phyloP scores from a whole-genome alignment of 2,329 filamentous ascomycete species.

The Alternaria angustiovoidea region DNA sequence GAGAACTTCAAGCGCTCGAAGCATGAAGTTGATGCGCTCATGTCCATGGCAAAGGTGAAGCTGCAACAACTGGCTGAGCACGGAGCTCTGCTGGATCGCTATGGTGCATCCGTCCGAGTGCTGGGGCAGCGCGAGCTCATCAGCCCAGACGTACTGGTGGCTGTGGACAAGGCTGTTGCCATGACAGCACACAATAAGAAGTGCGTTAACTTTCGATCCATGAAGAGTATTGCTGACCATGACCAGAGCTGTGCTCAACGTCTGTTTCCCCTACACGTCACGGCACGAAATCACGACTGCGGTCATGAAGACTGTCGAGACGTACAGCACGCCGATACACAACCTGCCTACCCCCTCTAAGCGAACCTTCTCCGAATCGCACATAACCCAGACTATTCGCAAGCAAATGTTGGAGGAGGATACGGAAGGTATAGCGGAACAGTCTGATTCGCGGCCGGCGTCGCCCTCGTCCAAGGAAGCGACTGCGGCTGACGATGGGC shows the following conservation, averaged over 20 bases:
- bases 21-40: conserved; percentile 94
- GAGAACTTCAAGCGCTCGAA: conserved; percentile 98
- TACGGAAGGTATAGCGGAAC: conserved; percentile 38
- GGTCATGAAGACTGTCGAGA: conserved; percentile 84
- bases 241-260: conserved; percentile 75
- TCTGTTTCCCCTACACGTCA: conserved; percentile 97
- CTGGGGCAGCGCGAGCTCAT: conserved; percentile 85
- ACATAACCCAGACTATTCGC: conserved; percentile 86
- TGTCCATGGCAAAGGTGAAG: conserved; percentile 98
- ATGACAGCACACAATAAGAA: conserved; percentile 87
- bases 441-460: conserved; percentile 37
- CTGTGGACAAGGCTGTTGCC: conserved; percentile 84
- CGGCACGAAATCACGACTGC: conserved; percentile 93
- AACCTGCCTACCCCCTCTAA: conserved; percentile 61
- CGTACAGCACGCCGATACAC: conserved; percentile 77
- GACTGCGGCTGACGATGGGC: conserved; percentile 38
- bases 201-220: conserved; percentile 55
- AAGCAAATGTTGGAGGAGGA: conserved; percentile 55
- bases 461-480: conserved; percentile 49
- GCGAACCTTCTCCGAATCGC: conserved; percentile 83
- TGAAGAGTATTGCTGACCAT: conserved; percentile 10
- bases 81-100: conserved; percentile 89
- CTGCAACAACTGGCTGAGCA: conserved; percentile 90
- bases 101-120: conserved; percentile 86
- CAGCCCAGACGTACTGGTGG: conserved; percentile 84